Base-by-base conservation (phyloP, 176 grass and related monocot genomes). In the Dendrocalamus sinicus region DNA sequence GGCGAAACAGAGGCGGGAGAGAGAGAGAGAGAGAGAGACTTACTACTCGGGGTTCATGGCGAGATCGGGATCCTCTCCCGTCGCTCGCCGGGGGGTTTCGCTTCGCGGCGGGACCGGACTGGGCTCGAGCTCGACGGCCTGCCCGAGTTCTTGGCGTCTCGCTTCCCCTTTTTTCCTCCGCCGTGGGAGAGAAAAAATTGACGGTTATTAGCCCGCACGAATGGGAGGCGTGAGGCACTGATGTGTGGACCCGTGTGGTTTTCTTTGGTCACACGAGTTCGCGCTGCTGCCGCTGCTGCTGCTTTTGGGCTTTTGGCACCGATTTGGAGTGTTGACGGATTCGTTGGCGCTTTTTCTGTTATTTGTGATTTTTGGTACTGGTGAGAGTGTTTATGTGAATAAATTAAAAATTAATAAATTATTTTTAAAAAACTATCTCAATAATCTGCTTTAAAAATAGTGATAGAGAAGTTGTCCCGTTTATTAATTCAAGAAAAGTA, bases 21-120 rank as follows among this genome's bases (percentile, higher is more conserved):
- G 32, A 62, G 19, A 57, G 15, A 35, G 32, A 35, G 32, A 20
- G 83, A 32, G 30, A 32, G 30, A 50, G 58, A 69, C 87, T 89
- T 86, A 92, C 87, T 92, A 89, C 91, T 92, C 91, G 19, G 91
- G 87, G 80, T 87, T 92, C 91, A 92, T 92, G 79, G 83, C 63
- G 83, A 40, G 73, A 57, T 48, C 81, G 67, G 68, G 66, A 81
- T 81, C 63, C 46, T 16, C 9, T 16, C 9, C 41, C 8, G 77
- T 13, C 15, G 59, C 19, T 28, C 28, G 10, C n/a, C 59, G 9
- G 8, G 12, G 39, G 51, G 5, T 22, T 58, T 58, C 32, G 32
- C 30, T 76, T 58, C 32, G 32, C 32, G 17, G 20, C 51, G 74
- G 32, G 16, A 11, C 26, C 48, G 50, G 50, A 17, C 57, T 20